A percentile compares a stretch with the other conserved stretches of the same genome.
These are phyloP conservation scores for Termitomyces sp. DNA, from an alignment of 768 basidiomycete species.

Conservation along the genomic window DNA sequence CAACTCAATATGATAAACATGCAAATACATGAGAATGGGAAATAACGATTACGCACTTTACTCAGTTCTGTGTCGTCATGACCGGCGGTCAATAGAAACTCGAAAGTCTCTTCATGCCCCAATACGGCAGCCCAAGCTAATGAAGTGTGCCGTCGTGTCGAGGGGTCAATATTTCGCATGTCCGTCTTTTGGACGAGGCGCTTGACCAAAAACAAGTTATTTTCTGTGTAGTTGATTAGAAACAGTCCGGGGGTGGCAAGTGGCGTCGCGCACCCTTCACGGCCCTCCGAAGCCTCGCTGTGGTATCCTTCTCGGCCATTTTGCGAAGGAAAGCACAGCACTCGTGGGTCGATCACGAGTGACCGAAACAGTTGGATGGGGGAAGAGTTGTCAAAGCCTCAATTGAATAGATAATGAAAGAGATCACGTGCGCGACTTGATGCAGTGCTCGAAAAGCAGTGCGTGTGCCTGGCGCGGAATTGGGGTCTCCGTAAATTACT, in stretches of 20 bases:
- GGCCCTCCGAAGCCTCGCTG: constrained; percentile 68
- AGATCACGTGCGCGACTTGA: constrained; percentile 11
- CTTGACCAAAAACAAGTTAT: constrained; percentile 90
- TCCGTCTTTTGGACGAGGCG: constrained; percentile 82
- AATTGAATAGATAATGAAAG: constrained; percentile 15
- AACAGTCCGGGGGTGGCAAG: background rate
- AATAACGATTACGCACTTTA: constrained; percentile 43
- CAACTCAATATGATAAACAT: background rate
- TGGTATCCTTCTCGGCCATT: constrained; percentile 83
- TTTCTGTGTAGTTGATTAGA: constrained; percentile 49
- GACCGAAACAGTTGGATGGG: constrained; percentile 7
- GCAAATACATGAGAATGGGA: background rate
- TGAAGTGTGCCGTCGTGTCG: constrained; percentile 72
- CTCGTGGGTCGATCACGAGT: background rate
- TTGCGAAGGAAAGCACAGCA: constrained; percentile 2
- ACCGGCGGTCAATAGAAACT: constrained; percentile 77
- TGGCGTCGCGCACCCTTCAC: constrained; percentile 54
- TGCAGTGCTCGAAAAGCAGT: constrained; percentile 15
- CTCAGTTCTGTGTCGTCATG: constrained; percentile 94
- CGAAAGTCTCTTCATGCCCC: constrained; percentile 89
- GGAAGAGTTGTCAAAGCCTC: constrained; percentile 8
- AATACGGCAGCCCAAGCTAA: constrained; percentile 89
- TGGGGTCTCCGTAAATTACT: constrained; percentile 5
- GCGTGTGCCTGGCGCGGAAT: constrained; percentile 13
- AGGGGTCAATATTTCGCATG: constrained; percentile 86